Conservation (phyloP, 2,329 filamentous ascomycete species). For the Lecanicillium sp. region DNA sequence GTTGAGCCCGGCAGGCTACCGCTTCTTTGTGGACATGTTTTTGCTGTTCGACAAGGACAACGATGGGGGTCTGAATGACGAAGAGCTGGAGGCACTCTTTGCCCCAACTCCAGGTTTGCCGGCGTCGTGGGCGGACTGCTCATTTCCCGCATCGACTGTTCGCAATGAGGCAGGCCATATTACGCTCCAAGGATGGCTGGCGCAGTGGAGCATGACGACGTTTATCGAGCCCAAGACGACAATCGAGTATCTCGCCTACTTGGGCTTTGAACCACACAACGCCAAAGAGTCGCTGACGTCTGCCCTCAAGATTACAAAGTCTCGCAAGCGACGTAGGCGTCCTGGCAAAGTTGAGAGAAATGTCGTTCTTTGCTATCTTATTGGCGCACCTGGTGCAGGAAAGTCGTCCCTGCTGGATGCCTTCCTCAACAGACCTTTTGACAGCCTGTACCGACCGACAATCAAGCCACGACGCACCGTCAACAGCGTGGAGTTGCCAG, state of each 20-base stretch:
- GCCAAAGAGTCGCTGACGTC: conserved; percentile 70
- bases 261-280: conserved; percentile 82
- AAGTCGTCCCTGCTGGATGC: conserved; percentile 89
- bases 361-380: conserved; percentile 86
- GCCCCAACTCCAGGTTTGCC: conserved; percentile 88
- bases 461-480: conserved; percentile 92
- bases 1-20: conserved; percentile 86
- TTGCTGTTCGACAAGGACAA: conserved; percentile 95
- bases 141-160: conserved; percentile 88
- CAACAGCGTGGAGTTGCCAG: conserved; percentile 91
- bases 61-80: conserved; percentile 83
- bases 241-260: conserved; percentile 88
- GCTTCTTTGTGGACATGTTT: conserved; percentile 96
- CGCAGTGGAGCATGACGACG: conserved; percentile 99
- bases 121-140: conserved; percentile 76
- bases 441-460: conserved; percentile 77
- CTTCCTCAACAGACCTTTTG: conserved; percentile 85
- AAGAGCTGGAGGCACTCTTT: conserved; percentile 80
- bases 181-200: conserved; percentile 94
- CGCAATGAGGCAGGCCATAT: conserved; percentile 93
- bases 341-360: conserved; percentile 86
- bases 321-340: conserved; percentile 74
- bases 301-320: conserved; percentile 86
- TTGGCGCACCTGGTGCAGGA: conserved; percentile 78
- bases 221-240: conserved; percentile 94